These are phyloP conservation scores for Cercospora nicotianae DNA, from an alignment of 2,329 filamentous ascomycete species.

Conservation along the genomic window DNA sequence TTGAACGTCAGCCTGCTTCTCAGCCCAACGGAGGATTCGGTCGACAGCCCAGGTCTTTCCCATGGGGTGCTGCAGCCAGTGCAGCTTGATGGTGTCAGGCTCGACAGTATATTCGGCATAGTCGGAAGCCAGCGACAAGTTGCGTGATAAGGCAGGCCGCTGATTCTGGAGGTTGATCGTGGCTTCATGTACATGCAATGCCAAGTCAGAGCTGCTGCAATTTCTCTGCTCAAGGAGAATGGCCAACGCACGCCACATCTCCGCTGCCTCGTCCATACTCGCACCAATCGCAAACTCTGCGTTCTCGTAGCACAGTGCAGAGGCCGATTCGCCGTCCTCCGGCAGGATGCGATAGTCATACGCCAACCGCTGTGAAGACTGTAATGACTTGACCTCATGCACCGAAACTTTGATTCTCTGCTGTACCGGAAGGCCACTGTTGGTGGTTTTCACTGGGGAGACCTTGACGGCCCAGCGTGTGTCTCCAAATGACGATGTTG, in stretches of 20 bases:
- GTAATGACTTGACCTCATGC: conserved; percentile 64
- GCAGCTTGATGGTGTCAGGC: neutral
- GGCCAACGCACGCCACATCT: conserved; percentile 80
- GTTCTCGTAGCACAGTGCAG: conserved; percentile 82
- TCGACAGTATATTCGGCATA: neutral
- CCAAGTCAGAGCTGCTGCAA: neutral
- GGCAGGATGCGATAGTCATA: conserved; percentile 81
- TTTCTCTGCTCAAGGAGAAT: conserved; percentile 71
- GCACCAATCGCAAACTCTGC: conserved; percentile 71
- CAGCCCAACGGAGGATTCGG: conserved; percentile 60
- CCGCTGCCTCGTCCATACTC: conserved; percentile 69
- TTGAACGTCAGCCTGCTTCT: conserved; percentile 61
- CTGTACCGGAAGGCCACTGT: conserved; percentile 33
- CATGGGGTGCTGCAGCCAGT: conserved; percentile 50
- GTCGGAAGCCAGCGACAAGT: conserved; percentile 14
- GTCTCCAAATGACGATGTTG: conserved; percentile 50
- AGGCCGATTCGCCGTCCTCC: conserved; percentile 54
- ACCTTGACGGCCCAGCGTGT: conserved; percentile 33
- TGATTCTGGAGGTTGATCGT: conserved; percentile 51
- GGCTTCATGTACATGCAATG: neutral
- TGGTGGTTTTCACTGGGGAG: conserved; percentile 32
- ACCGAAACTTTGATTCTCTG: conserved; percentile 72
- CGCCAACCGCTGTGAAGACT: conserved; percentile 82
- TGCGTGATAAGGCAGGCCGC: conserved; percentile 14
- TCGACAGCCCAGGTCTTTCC: conserved; percentile 58